phyloP scores from a whole-genome alignment of 495 filamentous ascomycete species.

The Podospora pseudopauciseta region DNA sequence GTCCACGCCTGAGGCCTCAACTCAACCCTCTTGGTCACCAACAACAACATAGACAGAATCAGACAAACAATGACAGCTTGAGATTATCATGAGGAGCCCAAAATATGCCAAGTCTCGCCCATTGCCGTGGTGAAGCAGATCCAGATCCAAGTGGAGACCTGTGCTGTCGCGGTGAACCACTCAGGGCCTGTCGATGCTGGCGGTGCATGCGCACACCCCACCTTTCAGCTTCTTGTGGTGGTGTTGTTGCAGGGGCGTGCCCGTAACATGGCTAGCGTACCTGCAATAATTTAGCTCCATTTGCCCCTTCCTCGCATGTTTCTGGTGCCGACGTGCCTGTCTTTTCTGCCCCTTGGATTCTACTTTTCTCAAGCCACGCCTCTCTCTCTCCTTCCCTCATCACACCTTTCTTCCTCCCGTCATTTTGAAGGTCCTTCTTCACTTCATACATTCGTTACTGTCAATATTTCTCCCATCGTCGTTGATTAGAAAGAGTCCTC shows the following conservation, averaged over 20 bases:
- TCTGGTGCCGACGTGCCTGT: constrained; percentile 11
- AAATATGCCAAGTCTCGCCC: constrained; percentile 18
- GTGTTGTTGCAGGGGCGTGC: constrained; percentile 22
- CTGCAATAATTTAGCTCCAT: constrained; percentile 27
- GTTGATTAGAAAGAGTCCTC: constrained; percentile 15
- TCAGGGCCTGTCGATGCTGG: constrained; percentile 7
- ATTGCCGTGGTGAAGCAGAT: constrained; percentile 22
- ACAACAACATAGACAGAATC: neutral
- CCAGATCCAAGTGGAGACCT: constrained; percentile 10
- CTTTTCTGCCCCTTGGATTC: constrained; percentile 24
- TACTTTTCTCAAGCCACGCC: constrained; percentile 28
- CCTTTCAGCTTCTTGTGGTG: constrained; percentile 8
- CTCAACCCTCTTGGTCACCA: constrained; percentile 9
- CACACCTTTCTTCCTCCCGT: constrained; percentile 22
- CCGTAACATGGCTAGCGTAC: constrained; percentile 19
- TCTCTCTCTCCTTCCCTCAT: constrained; percentile 24
- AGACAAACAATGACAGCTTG: neutral
- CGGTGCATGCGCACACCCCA: constrained; percentile 18
- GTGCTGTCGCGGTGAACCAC: constrained; percentile 13
- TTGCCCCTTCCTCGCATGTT: constrained; percentile 30
- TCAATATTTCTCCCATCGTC: constrained; percentile 20
- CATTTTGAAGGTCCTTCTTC: constrained; percentile 23
- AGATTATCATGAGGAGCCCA: constrained; percentile 3
- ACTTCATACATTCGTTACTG: constrained; percentile 37
- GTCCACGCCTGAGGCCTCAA: constrained; percentile 24